phyloP scores from a whole-genome alignment of 352 stramenopile species.

The Phytopythium helicoides region DNA sequence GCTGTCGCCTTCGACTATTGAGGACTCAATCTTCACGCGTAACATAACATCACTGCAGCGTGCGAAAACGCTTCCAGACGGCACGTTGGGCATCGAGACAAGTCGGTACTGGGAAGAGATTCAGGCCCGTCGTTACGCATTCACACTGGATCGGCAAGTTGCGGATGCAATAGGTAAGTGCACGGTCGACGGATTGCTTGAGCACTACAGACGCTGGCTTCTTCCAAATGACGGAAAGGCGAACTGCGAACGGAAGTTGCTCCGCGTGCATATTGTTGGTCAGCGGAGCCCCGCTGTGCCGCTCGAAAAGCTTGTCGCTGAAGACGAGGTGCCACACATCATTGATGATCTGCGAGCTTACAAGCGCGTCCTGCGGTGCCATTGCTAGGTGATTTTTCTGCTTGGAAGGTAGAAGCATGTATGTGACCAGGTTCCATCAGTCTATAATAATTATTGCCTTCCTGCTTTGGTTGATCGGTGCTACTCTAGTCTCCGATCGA shows the following conservation, averaged over 20 bases:
- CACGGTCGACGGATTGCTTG: constrained; percentile 34
- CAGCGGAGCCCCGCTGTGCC: constrained; percentile 58
- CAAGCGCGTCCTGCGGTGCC: constrained; percentile 54
- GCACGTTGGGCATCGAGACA: constrained; percentile 49
- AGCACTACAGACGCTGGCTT: constrained; percentile 58
- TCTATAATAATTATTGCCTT: no score
- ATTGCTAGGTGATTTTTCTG: constrained; percentile 22
- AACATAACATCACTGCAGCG: constrained; percentile 49
- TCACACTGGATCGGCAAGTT: constrained; percentile 52
- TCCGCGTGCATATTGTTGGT: constrained; percentile 75
- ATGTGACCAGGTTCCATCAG: no score
- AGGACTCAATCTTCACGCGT: constrained; percentile 23
- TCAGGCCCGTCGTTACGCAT: constrained; percentile 51
- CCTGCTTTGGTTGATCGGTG: no score
- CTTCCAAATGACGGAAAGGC: constrained; percentile 11
- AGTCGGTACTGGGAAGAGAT: constrained; percentile 80
- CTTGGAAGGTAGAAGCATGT: no score
- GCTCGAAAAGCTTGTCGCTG: constrained; percentile 51
- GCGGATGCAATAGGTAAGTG: constrained; percentile 37
- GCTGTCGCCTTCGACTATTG: constrained; percentile 13
- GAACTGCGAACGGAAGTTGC: constrained; percentile 14
- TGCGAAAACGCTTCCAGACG: constrained; percentile 43
- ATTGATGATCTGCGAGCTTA: constrained; percentile 58
- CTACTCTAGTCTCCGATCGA: no score
- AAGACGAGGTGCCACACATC: constrained; percentile 47